Base-by-base conservation (phyloP, 768 basidiomycete species). In the Trametes coccinea region DNA sequence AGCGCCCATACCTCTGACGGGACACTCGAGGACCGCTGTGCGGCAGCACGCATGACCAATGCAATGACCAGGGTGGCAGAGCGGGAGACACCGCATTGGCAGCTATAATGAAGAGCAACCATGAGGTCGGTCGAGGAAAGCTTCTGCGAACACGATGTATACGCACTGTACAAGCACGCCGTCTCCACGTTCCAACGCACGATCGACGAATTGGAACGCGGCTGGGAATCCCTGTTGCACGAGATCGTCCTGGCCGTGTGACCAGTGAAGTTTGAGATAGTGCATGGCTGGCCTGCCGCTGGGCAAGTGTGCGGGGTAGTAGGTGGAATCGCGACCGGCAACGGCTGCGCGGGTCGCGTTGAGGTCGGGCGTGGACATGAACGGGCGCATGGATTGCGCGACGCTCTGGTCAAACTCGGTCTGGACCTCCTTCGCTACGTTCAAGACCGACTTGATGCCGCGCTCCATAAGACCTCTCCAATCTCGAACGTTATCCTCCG, bases 11-110 rank as follows among this genome's bases (percentile, higher is more conserved):
- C 84, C 64, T 91, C 85, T 43, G 88, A 80, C 13, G 89, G 86
- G 27, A 90, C 90, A 44, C 77, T 78, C 13, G 88, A 78, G 11
- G 84, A 84, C 63, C 80, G 81, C 47, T 84, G 79, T 49, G 88
- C 86, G 31, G 93, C 92, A n/a, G 93, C 91, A 53, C 92, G 86
- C 93, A 96, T 96, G 64, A 95, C 92, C 59, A 95, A 82, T 40
- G 93, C 94, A 63, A 96, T 95, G 51, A 90, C 84, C 71, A 95
- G 76, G 2, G 94, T 95, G 16, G 94, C 94, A 8, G 91, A 93
- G 65, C 94, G 84, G 22, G 93, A 95, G 37, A 96, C 89, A 67
- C 94, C 94, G 74, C 93, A 94, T 76, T 96, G 94, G 74, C 94
- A 96, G 72, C 92, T 94, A 66, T 31, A 41, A 59, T 39, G 47